Evolutionary conservation across 306 rosid genomes (phyloP), one percentile per base, ranked within the genome.

Genomic region (Acacia melanoxylon): DNA sequence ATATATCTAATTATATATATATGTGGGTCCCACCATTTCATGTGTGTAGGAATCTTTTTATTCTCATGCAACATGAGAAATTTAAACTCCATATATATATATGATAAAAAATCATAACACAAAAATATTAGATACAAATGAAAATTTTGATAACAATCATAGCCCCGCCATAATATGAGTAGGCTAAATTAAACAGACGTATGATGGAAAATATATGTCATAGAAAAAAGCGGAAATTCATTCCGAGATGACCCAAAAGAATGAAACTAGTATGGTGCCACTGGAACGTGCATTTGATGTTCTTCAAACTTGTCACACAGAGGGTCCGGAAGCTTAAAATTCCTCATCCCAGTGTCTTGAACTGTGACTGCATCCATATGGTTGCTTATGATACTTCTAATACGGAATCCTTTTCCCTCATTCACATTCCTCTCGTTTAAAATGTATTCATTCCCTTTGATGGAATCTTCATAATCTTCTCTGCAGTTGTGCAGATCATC

Each of bases 251-350:
- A 37, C 41, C 42, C 25, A 31, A 62, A 76, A 71, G 63, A 41
- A 44, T 63, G 77, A 51, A 76, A 74, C 81, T 81, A 81, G 66
- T 61, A 45, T 74, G 37, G 17, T 44, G 76, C 52, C 65, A 52
- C 75, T 78, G 45, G 54, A 56, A 37, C 78, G 72, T 48, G 72
- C 45, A 35, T 68, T 72, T 67, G 88, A 69, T 77, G 75, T 72
- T 83, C 83, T 72, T 83, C 83, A 77, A 83, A 78, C 75, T 35
- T 88, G 88, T 84, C 83, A 80, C 80, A 84, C n/a, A 86, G 9
- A 35, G 89, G 85, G 44, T 82, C 83, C 20, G 97, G 98, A 83
- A 90, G 90, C 91, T 90, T 90, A 82, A 90, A 90, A 46, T 54
- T 75, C 20, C 51, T 88, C 58, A 80, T 80, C 45, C 88, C 89